A percentile compares a stretch with the other conserved stretches of the same genome.
phyloP scores from a whole-genome alignment of 495 filamentous ascomycete species.

The Penicillium canariense region DNA sequence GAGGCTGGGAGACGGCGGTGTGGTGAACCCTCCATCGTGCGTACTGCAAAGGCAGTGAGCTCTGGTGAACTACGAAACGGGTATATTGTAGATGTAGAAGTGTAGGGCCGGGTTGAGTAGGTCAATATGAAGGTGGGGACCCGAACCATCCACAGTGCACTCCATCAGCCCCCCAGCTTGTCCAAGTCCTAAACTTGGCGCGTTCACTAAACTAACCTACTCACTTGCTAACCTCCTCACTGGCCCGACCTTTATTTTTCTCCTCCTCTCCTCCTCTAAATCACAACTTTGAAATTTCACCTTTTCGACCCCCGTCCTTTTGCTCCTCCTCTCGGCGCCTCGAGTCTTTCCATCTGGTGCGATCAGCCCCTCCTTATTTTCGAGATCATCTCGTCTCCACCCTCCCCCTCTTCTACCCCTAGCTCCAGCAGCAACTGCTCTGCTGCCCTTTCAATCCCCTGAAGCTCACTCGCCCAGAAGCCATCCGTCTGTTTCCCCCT shows the following conservation, averaged over 20 bases:
- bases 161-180: background rate
- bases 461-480: background rate
- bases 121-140: background rate
- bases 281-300: background rate
- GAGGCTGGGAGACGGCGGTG: background rate
- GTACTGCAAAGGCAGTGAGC: no score
- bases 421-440: constrained; percentile 18
- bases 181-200: background rate
- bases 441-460: constrained; percentile 2
- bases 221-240: background rate
- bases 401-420: constrained; percentile 15
- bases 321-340: background rate
- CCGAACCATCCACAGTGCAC: background rate
- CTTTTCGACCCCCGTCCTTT: background rate
- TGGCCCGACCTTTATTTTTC: background rate
- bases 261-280: background rate
- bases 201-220: background rate
- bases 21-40: no score
- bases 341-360: background rate
- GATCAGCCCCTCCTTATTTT: background rate
- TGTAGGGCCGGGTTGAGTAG: background rate
- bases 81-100: no score
- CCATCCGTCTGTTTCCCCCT: constrained; percentile 9
- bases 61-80: no score
- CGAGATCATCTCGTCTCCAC: constrained; percentile 7